Percentiles rank a stretch among this genome's conserved stretches.
Conservation (phyloP, 1,284 basidiomycete species). For the Pyrrhoderma lamaoense region DNA sequence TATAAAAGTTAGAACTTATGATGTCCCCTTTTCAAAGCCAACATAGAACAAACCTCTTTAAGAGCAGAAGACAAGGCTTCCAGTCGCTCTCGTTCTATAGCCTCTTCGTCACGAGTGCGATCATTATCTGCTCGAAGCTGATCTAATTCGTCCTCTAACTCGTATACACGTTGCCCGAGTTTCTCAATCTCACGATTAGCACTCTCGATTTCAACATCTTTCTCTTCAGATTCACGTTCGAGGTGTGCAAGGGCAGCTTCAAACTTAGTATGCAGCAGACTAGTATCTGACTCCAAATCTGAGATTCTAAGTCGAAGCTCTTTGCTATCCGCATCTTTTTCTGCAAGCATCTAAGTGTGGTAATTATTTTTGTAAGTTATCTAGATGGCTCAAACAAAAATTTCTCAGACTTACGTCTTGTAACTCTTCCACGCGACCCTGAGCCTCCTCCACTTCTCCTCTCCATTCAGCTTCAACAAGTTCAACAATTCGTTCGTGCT, state of each 20-base stretch:
- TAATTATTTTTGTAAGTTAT: conserved; percentile 14
- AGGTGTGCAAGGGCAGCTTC: conserved; percentile 66
- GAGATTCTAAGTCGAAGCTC: conserved; percentile 63
- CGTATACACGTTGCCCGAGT: conserved; percentile 57
- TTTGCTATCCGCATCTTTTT: conserved; percentile 66
- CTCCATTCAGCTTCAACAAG: conserved; percentile 72
- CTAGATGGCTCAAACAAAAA: neutral
- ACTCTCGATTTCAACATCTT: conserved; percentile 60
- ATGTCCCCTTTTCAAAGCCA: too few relatives aligned
- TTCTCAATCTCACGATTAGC: conserved; percentile 71
- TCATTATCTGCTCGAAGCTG: conserved; percentile 41
- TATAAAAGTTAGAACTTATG: conserved; percentile 8
- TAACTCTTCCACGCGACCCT: conserved; percentile 63
- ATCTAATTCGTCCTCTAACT: conserved; percentile 57
- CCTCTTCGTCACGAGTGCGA: conserved; percentile 51
- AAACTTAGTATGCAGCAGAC: conserved; percentile 65
- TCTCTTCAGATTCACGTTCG: conserved; percentile 62
- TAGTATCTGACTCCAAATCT: conserved; percentile 64
- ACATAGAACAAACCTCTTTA: conserved; percentile 56
- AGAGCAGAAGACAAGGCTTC: conserved; percentile 66
- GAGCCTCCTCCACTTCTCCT: conserved; percentile 67
- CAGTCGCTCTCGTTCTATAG: conserved; percentile 61
- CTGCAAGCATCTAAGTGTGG: conserved; percentile 54
- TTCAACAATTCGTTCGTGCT: conserved; percentile 61
- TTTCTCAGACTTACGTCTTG: conserved; percentile 49